Percentiles rank a stretch among this genome's conserved stretches.
phyloP scores from a whole-genome alignment of 805 yeast species.

The Saccharomyces kudriavzevii region DNA sequence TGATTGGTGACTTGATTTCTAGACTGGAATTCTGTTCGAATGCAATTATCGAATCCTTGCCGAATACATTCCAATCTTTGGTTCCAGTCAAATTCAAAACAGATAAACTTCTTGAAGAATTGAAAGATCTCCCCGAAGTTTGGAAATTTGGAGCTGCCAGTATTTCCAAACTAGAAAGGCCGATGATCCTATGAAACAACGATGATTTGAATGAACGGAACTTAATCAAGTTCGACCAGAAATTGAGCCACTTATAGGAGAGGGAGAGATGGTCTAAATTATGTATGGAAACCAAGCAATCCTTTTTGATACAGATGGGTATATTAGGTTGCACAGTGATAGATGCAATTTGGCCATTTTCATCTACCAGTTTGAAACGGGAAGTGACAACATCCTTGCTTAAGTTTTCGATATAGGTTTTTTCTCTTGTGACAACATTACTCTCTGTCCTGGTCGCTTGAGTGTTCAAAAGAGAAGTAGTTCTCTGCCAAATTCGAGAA shows the following conservation, averaged over 20 bases:
- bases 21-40: constrained; percentile 26
- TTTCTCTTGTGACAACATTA: not conserved
- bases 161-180: constrained; percentile 14
- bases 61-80: constrained; percentile 27
- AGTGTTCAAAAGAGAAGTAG: constrained; percentile 18
- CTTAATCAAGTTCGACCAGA: constrained; percentile 16
- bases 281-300: constrained; percentile 23
- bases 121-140: constrained; percentile 4
- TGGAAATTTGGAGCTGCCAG: constrained; percentile 22
- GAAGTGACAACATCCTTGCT: constrained; percentile 6
- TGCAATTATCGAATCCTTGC: constrained; percentile 22
- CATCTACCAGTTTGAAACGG: constrained; percentile 16
- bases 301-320: constrained; percentile 21
- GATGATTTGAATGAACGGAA: constrained; percentile 17
- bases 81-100: constrained; percentile 18
- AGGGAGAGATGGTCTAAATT: constrained; percentile 10
- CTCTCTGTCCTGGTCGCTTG: not conserved
- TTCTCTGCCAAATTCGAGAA: constrained; percentile 8
- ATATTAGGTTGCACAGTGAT: constrained; percentile 14
- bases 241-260: constrained; percentile 17
- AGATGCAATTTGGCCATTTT: constrained; percentile 22
- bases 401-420: not conserved
- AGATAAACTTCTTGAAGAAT: constrained; percentile 11
- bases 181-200: constrained; percentile 11
- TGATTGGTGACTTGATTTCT: constrained; percentile 10